Evolutionary conservation across 495 filamentous ascomycete genomes (phyloP), one percentile per base, ranked within the genome.

Genomic region (Trichoderma gamsii): DNA sequence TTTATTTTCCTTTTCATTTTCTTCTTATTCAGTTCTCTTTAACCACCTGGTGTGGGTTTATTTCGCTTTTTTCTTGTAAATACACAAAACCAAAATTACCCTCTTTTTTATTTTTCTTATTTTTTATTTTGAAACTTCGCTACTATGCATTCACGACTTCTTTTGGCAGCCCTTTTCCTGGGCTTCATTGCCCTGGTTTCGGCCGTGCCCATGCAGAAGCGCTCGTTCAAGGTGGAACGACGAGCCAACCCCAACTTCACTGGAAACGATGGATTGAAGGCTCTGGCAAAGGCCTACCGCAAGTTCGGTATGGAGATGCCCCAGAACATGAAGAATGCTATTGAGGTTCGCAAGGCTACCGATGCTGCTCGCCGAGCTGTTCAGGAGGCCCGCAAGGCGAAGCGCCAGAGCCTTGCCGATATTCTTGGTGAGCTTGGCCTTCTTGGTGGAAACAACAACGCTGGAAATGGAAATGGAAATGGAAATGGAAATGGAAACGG

Each of bases 261-360:
- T 56, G 69, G 79, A 41, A 72, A 68, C n/a, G 76, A 85, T 68
- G 85, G 86, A 11, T 82, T 82, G 4, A 70, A 77, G 35, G 84
- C 84, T 32, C 71, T 90, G 13, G 78, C 79, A 59, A 88, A 82
- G 73, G 82, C 84, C 41, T 87, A 88, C 74, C 72, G 77, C 73
- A 89, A 89, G 70, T 89, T 83, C 72, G 79, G 83, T 69, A 79
- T 81, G 23, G 65, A 75, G 27, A 64, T 82, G 3, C 76, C 79
- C 29, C 66, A 71, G 8, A 69, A 76, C 63, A 74, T 83, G 61
- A 43, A 72, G 66, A 68, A 71, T 64, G 76, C 80, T 64, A 78
- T 84, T 23, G 72, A 70, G 23, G 32, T 49, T 38, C 63, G 56
- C 13, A 41, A 16, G 59, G 56, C 56, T 29, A 23, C 23, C 16